Conservation (phyloP, 2,329 filamentous ascomycete species). For the Xylariaceae sp. region DNA sequence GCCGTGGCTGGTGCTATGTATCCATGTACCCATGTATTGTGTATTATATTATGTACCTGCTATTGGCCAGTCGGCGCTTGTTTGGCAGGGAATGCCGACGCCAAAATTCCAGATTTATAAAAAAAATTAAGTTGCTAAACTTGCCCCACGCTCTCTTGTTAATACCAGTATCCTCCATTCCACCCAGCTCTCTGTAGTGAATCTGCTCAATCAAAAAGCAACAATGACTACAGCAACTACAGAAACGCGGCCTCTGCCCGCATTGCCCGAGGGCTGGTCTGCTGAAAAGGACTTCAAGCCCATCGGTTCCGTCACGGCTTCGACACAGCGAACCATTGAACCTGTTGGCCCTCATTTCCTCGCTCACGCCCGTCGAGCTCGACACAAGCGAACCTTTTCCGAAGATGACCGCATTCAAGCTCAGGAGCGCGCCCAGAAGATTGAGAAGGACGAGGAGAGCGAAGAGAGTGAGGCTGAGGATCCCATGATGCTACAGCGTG, state of each 20-base stretch:
- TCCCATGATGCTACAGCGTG: conserved; percentile 85
- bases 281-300: conserved; percentile 93
- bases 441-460: conserved; percentile 87
- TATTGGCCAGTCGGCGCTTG: conserved; percentile 12
- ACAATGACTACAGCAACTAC: conserved; percentile 71
- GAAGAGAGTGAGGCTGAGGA: conserved; percentile 96
- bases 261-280: conserved; percentile 80
- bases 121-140: background rate
- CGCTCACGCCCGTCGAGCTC: conserved; percentile 92
- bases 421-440: conserved; percentile 91
- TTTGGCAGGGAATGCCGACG: conserved; percentile 4
- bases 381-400: conserved; percentile 96
- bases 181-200: conserved; percentile 8
- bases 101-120: background rate
- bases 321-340: conserved; percentile 88
- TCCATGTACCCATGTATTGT: no score
- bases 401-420: conserved; percentile 98
- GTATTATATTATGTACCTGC: background rate
- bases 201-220: conserved; percentile 22
- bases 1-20: background rate
- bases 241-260: conserved; percentile 71
- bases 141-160: conserved; percentile 22
- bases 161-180: no score
- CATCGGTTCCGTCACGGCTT: conserved; percentile 75
- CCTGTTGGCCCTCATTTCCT: conserved; percentile 97